Evolutionary conservation across 1,139 yeast species (phyloP), one percentile per base, ranked within the genome.

Genomic region (Hansenula sp.): DNA sequence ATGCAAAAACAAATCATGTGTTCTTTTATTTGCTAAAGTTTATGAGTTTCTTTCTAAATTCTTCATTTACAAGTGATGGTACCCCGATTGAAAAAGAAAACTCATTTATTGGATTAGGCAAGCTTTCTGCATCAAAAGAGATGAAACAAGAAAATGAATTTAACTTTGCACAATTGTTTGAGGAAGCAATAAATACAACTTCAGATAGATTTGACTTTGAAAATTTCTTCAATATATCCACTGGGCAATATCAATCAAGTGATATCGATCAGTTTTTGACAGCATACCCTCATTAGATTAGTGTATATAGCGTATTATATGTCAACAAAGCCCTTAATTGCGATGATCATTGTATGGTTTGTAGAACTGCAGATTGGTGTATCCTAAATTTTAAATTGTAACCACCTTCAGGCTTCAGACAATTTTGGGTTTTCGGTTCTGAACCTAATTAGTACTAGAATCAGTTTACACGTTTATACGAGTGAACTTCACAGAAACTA

Each of bases 31-130:
- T 30, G 11, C 17, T 30, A n/a, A 30, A 30, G 13, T 4, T 30
- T 3, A 30, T 20, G 4, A 30, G 17, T 20, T 30, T 30, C 11
- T 30, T 30, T n/a, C n/a, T 30, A 8, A 30, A 30, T 30, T 30
- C 32, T 7, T 20, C 32, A 20, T 30, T 30, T n/a, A 30, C 32
- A 19, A 30, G 32, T 30, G 32, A 30, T 30, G 27, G 27, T 22
- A 12, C 12, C 14, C 34, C 26, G 14, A 21, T 22, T 22, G 34
- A 21, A 22, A 14, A 32, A 13, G 20, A 16, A 10, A n/a, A 32
- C 20, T 10, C 16, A 7, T 32, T 19, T 10, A 32, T 22, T 19
- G 34, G 27, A 2, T 6, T 32, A 5, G 4, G 5, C 2, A 14
- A 22, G 21, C 27, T 27, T 29, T 17, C 20, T 29, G 9, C 24